A percentile compares a stretch with the other conserved stretches of the same genome.
phyloP scores from a whole-genome alignment of 495 filamentous ascomycete species.

The Penicillium pulvis region DNA sequence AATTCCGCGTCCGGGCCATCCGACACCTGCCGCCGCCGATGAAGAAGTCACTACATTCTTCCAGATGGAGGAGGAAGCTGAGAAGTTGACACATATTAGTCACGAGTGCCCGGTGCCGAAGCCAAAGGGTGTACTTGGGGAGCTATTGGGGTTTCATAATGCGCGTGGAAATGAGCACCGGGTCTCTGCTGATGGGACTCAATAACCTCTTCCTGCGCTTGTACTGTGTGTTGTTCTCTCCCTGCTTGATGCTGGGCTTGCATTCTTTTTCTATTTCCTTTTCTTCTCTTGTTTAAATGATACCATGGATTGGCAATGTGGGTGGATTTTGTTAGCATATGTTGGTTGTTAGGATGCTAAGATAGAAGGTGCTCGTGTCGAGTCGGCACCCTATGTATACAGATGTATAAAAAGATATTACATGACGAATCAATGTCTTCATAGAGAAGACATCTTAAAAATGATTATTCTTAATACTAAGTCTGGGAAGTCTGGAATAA shows the following conservation, averaged over 20 bases:
- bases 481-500: not conserved
- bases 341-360: not conserved
- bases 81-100: slow-evolving; percentile 33
- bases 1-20: slow-evolving; percentile 16
- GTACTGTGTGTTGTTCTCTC: slow-evolving; percentile 4
- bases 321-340: slow-evolving; percentile 12
- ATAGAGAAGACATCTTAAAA: not conserved
- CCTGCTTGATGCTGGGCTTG: slow-evolving; percentile 10
- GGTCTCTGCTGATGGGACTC: slow-evolving; percentile 15
- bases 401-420: slow-evolving; percentile 5
- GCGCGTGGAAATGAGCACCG: slow-evolving; percentile 17
- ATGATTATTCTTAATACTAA: not conserved
- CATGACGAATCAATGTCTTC: not conserved
- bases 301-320: slow-evolving; percentile 30
- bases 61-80: slow-evolving; percentile 48
- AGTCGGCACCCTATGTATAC: not conserved
- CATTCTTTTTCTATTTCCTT: slow-evolving; percentile 20
- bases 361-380: not conserved
- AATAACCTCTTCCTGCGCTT: slow-evolving; percentile 8
- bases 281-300: slow-evolving; percentile 30
- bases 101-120: slow-evolving; percentile 82
- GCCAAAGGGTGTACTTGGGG: slow-evolving; percentile 71
- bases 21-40: slow-evolving; percentile 30
- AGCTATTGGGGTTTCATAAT: slow-evolving; percentile 66
- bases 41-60: slow-evolving; percentile 50